Evolutionary conservation across 2,329 filamentous ascomycete species (phyloP).

Genomic region (Exophiala sp.): DNA sequence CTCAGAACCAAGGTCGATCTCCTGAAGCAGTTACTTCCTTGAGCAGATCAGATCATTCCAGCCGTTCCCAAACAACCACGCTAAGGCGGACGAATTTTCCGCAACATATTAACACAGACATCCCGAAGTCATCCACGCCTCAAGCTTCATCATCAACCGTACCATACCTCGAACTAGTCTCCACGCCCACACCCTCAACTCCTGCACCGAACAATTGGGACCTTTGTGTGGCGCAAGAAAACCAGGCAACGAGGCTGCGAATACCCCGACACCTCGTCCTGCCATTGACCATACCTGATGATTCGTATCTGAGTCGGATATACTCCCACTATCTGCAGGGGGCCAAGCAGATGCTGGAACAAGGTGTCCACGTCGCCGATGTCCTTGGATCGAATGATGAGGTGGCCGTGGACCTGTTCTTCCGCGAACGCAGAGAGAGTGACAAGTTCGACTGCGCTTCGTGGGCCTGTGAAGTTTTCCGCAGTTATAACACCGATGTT

Average conservation of each 20-base stretch:
- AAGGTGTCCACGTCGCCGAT: slow-evolving; percentile 4
- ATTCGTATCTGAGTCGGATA: slow-evolving; percentile 21
- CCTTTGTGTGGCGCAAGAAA: slow-evolving; percentile 19
- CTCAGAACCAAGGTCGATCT: not conserved
- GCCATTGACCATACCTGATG: slow-evolving; percentile 17
- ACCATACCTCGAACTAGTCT: slow-evolving; percentile 10
- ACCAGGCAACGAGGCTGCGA: slow-evolving; percentile 11
- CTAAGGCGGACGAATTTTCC: not conserved
- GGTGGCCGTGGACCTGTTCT: slow-evolving; percentile 19
- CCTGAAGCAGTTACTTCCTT: not conserved
- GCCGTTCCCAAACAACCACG: not conserved
- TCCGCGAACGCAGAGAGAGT: slow-evolving; percentile 9
- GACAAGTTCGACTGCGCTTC: slow-evolving; percentile 22
- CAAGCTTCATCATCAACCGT: not conserved
- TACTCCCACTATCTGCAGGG: slow-evolving; percentile 21
- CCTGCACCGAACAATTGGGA: slow-evolving; percentile 8
- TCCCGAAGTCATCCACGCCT: not conserved
- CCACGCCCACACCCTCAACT: not conserved
- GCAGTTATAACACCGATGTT: slow-evolving; percentile 20
- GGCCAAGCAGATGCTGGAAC: slow-evolving; percentile 17
- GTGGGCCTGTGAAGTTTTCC: slow-evolving; percentile 22
- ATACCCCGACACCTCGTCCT: slow-evolving; percentile 20
- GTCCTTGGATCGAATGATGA: slow-evolving; percentile 12
- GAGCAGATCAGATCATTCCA: not conserved
- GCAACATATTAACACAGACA: slow-evolving; percentile 2